Conservation (phyloP, 2,329 filamentous ascomycete species). For the Aureobasidium sp. region DNA sequence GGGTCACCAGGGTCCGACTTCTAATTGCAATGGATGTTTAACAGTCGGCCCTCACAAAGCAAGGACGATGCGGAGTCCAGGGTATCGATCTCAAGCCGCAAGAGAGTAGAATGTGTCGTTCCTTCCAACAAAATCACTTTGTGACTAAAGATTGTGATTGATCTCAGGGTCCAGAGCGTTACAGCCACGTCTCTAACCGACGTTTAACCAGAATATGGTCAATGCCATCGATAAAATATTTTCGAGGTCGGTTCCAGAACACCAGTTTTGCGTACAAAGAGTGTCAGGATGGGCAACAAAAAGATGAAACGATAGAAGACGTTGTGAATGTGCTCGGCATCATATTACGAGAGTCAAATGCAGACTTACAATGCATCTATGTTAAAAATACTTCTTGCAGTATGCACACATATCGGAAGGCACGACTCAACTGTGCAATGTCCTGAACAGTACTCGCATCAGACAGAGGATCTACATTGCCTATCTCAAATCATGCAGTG, state of each 20-base stretch:
- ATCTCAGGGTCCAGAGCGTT: not conserved
- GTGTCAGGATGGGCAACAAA: too few species aligned
- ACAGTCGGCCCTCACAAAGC: too few species aligned
- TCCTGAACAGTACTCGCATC: not conserved
- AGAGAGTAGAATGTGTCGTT: too few species aligned
- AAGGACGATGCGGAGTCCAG: too few species aligned
- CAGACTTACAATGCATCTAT: not conserved
- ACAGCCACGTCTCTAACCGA: not conserved
- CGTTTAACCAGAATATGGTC: not conserved
- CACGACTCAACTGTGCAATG: not conserved
- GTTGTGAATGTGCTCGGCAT: not conserved
- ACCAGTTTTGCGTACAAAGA: not conserved
- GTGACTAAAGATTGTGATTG: not conserved
- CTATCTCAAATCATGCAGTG: not conserved
- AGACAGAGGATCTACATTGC: not conserved
- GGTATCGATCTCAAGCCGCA: too few species aligned
- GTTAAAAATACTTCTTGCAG: not conserved
- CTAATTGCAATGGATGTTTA: too few species aligned
- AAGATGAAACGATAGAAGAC: constrained; percentile 4
- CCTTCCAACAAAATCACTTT: too few species aligned
- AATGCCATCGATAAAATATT: not conserved
- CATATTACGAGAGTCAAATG: not conserved
- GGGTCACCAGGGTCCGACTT: too few species aligned
- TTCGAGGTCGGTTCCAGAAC: not conserved
- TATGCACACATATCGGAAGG: not conserved